These are phyloP conservation scores for Scheffersomyces amazonensis DNA, from an alignment of 805 yeast genomes.

Conservation along the genomic window DNA sequence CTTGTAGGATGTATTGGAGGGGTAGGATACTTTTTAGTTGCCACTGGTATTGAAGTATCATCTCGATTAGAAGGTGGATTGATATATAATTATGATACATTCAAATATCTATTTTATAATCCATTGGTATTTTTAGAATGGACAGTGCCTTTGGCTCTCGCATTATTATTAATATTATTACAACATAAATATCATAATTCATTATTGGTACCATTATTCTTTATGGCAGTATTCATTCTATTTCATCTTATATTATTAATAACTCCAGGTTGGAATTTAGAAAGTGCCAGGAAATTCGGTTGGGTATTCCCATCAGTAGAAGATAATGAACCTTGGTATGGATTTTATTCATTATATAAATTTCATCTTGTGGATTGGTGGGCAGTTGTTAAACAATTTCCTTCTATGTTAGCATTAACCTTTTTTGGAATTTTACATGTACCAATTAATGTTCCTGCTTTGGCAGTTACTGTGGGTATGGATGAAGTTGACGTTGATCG, in stretches of 20 bases:
- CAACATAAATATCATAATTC: constrained; percentile 60
- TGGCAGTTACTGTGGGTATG: constrained; percentile 86
- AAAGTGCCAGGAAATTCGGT: constrained; percentile 64
- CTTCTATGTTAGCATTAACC: constrained; percentile 93
- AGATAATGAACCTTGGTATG: constrained; percentile 82
- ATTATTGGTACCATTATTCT: constrained; percentile 75
- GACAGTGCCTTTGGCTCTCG: constrained; percentile 65
- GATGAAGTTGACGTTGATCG: constrained; percentile 87
- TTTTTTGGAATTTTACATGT: constrained; percentile 96
- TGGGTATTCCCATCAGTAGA: constrained; percentile 79
- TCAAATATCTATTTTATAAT: constrained; percentile 46
- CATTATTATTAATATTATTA: constrained; percentile 56
- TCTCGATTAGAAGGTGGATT: constrained; percentile 76
- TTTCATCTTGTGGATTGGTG: constrained; percentile 74
- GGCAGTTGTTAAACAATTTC: constrained; percentile 64
- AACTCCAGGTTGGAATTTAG: constrained; percentile 64
- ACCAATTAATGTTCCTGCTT: constrained; percentile 96
- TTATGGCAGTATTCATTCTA: constrained; percentile 63
- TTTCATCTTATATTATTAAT: constrained; percentile 69
- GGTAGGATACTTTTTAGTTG: constrained; percentile 87
- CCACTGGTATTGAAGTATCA: constrained; percentile 91
- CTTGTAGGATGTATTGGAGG: constrained; percentile 98
- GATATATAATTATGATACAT: constrained; percentile 57
- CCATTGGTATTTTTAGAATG: constrained; percentile 43
- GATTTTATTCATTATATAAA: constrained; percentile 72